Base-by-base conservation (phyloP, 768 basidiomycete species). In the Agaricus blazei region DNA sequence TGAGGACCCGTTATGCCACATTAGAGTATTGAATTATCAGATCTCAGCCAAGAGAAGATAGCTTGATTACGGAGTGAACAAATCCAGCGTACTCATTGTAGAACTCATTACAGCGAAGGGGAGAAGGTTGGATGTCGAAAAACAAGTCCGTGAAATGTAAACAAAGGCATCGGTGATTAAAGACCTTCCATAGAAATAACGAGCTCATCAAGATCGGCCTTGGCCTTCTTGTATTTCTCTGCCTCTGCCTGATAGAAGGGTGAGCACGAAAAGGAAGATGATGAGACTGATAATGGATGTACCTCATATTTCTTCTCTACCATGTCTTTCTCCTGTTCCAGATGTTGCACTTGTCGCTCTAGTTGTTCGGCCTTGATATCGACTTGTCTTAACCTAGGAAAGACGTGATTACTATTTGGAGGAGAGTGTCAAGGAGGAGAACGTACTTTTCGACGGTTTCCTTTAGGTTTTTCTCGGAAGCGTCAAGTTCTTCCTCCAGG, bases 361-460 rank as follows among this genome's bases (percentile, higher is more conserved):
- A 92, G 97, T 75, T 98, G 93, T 71, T 99, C 97, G 9, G 96
- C 96, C 76, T 98, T 99, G 72, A 98, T 88, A 67, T 99, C 97
- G 55, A 96, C 93, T 67, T 96, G 92, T 59, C 96, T 80, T 63
- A 99, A 79, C 71, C 96, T 98, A 48, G 37, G 24, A 29, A 6
- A 50, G 60, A 11, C 4, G 38, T 19, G 51, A 19, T 42, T 37
- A 47, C 29, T 28, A 51, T 56, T 42, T 29, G 51, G 49, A 26
- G 36, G 49, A 49, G 26, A 34, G 42, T 41, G 19, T 29, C 23
- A 23, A 48, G 38, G 23, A 5, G 27, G 43, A 23, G 34, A 36
- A 82, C 91, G 65, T 67, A 97, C 96, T 93, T 96, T 73, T 98
- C 97, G 29, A 90, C 87, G 1, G 93, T 95, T 65, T 98, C 96